phyloP scores from a whole-genome alignment of 805 yeast species.

The Schwanniomyces vanrijiae region DNA sequence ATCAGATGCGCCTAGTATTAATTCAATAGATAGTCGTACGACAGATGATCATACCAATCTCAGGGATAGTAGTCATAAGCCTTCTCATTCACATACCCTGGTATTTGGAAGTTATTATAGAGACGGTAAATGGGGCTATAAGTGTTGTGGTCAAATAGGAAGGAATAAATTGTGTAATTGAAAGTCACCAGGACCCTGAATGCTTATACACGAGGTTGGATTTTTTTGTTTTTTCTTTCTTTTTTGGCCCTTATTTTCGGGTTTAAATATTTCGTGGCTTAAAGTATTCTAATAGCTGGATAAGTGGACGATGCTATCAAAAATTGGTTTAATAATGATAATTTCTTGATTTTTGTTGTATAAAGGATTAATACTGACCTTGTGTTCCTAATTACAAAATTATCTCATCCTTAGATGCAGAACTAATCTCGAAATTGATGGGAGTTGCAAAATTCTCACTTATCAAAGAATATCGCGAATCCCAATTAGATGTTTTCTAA shows the following conservation, averaged over 20 bases:
- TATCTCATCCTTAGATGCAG: not conserved
- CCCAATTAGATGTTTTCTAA: not conserved
- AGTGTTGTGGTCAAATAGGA: constrained; percentile 15
- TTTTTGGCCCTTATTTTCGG: not conserved
- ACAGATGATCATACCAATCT: not conserved
- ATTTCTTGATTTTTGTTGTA: no score
- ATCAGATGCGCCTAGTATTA: not conserved
- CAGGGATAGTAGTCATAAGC: not conserved
- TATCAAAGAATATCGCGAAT: not conserved
- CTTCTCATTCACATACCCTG: not conserved
- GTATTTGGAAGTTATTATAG: constrained; percentile 20
- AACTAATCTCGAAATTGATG: no score
- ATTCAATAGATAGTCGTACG: not conserved
- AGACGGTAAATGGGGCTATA: constrained; percentile 22
- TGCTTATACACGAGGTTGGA: not conserved
- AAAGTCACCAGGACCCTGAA: not conserved
- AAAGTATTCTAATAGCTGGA: not conserved
- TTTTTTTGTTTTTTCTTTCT: no score
- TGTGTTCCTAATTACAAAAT: not conserved
- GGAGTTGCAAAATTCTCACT: not conserved
- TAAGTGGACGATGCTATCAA: not conserved
- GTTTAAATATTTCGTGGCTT: constrained; percentile 5
- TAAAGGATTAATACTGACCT: no score
- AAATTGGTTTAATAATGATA: not conserved
- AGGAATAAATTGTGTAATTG: constrained; percentile 2